Conservation (phyloP, 306 rosid genomes). For the Parietaria judaica region DNA sequence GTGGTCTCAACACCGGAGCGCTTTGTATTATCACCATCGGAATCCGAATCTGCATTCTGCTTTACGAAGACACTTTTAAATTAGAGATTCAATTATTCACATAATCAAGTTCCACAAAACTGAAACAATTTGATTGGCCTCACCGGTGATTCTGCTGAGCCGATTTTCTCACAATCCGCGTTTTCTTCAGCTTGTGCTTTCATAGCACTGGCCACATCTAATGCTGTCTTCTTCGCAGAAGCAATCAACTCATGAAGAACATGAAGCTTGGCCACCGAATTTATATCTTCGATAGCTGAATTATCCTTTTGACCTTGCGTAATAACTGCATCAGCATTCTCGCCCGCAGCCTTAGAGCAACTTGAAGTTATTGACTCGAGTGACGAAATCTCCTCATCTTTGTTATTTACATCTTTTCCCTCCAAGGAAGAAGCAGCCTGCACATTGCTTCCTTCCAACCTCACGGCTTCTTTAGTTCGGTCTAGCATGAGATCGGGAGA, state of each 20-base stretch:
- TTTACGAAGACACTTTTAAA: constrained; percentile 19
- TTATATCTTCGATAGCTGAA: constrained; percentile 33
- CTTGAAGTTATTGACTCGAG: constrained; percentile 26
- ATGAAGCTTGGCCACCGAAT: constrained; percentile 44
- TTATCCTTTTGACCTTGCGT: constrained; percentile 33
- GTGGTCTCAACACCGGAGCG: constrained; percentile 82
- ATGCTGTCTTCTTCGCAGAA: constrained; percentile 64
- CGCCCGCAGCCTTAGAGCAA: constrained; percentile 27
- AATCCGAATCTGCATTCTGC: constrained; percentile 69
- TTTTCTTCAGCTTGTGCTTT: constrained; percentile 38
- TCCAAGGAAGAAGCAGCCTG: constrained; percentile 28
- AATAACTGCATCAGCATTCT: constrained; percentile 23
- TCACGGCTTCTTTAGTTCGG: constrained; percentile 25
- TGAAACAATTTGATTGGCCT: constrained; percentile 26
- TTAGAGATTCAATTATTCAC: neutral
- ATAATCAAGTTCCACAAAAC: constrained; percentile 13
- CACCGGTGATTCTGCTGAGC: constrained; percentile 44
- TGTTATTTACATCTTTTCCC: constrained; percentile 26
- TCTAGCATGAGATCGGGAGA: constrained; percentile 34
- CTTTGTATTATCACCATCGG: constrained; percentile 52
- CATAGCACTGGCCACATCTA: constrained; percentile 57
- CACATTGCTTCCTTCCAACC: constrained; percentile 27
- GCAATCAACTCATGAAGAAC: constrained; percentile 85
- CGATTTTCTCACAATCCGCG: constrained; percentile 21
- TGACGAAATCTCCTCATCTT: constrained; percentile 20